phyloP scores from a whole-genome alignment of 164 flowering plant genomes.

The Euptelea pleiosperma region DNA sequence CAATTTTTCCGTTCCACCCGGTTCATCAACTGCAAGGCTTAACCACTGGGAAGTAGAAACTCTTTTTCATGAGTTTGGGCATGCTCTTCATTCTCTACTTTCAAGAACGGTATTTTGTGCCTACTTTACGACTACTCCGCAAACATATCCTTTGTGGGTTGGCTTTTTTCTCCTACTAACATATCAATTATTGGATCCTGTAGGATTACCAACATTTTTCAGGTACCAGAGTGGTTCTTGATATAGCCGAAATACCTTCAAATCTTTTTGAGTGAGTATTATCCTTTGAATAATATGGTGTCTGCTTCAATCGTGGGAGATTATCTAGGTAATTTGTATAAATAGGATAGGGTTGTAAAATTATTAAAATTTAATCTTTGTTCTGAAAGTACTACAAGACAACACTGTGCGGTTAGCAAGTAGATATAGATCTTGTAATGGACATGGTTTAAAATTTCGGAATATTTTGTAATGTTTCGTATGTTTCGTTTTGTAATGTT shows the following conservation, averaged over 20 bases:
- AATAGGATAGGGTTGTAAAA: neutral
- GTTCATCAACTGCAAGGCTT: conserved; percentile 55
- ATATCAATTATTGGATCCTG: conserved; percentile 9
- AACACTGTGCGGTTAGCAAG: neutral
- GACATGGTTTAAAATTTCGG: no score
- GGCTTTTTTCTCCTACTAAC: neutral
- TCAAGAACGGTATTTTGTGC: conserved; percentile 76
- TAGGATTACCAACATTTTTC: conserved; percentile 98
- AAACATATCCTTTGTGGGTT: conserved; percentile 3
- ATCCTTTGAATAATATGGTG: neutral
- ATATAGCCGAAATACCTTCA: conserved; percentile 93
- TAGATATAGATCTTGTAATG: no score
- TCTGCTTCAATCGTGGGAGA: neutral
- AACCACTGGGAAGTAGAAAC: conserved; percentile 88
- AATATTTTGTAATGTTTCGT: no score
- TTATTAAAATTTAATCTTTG: no score
- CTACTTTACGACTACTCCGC: neutral
- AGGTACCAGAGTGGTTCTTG: conserved; percentile 91
- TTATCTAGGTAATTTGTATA: neutral
- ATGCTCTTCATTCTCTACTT: conserved; percentile 95
- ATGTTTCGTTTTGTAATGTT: no score
- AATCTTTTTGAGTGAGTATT: conserved; percentile 91
- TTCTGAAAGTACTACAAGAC: neutral
- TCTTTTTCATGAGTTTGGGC: conserved; percentile 98
- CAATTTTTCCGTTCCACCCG: conserved; percentile 63